Evolutionary conservation across 2,329 filamentous ascomycete genomes (phyloP), one percentile per base, ranked within the genome.

Genomic region (Aspergillus luchuensis): DNA sequence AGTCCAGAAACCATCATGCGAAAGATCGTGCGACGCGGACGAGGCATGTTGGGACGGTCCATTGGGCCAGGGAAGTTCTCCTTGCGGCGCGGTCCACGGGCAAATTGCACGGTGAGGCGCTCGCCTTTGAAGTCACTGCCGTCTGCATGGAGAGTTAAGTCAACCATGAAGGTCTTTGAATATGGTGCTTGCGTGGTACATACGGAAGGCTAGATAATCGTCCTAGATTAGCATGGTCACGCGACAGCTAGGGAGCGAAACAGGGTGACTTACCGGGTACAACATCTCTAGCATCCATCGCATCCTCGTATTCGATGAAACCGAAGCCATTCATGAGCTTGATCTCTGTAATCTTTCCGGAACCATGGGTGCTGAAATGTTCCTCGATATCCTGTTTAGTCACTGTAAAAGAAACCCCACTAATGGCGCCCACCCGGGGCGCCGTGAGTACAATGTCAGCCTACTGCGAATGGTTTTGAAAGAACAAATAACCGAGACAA

Each of bases 241-340:
- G 56, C 59, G 63, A 59, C 51, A 58, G 33, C 33, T 36, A 13
- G 21, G 7, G n/a, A 8, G 60, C 57, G 58, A 58, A 47, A 55
- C 61, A 63, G 47, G 8, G 6, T 8, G n/a, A 65, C 89, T 82
- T 87, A 97, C 95, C 94, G 80, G 95, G 95, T 74, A 99, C 95
- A 67, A 99, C 93, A 81, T 99, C 95, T 76, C 94, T 91, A 69
- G 95, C 95, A 82, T 99, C 95, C 90, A 97, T 91, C 61, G 92
- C 88, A 82, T 98, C 95, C 80, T 97, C 96, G 81, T 98, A 99
- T 80, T 99, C 95, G 77, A 99, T 97, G 84, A 99, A 99, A 77
- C 95, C 95, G 76, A 99, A 99, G 74, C 95, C 95, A 77, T 97
- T 98, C 95, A 99, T 99, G 66, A 99, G 88, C 84, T 99, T 99